Evolutionary conservation across 2,329 filamentous ascomycete genomes (phyloP).

Genomic region (Grosmannia clavigera): DNA sequence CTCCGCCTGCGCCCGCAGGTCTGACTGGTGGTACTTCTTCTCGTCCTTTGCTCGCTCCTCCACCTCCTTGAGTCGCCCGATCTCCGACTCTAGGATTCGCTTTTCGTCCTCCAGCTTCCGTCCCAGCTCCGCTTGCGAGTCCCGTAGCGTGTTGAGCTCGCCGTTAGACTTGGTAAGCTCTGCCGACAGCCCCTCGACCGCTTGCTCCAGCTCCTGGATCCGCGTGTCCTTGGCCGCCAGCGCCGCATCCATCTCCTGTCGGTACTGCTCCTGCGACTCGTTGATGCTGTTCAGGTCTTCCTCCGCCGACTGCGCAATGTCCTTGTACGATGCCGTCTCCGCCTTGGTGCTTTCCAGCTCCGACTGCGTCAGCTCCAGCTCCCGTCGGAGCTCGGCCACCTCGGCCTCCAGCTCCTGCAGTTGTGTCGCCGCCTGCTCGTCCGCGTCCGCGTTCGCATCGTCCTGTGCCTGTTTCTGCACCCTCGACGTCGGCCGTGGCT

Average conservation of each 20-base stretch:
- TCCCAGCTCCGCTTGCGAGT: slow-evolving; percentile 63
- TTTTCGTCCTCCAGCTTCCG: slow-evolving; percentile 73
- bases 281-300: slow-evolving; percentile 73
- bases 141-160: slow-evolving; percentile 68
- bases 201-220: slow-evolving; percentile 71
- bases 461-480: slow-evolving; percentile 24
- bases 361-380: slow-evolving; percentile 66
- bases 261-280: slow-evolving; percentile 72
- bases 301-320: slow-evolving; percentile 75
- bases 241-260: slow-evolving; percentile 68
- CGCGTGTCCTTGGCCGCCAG: slow-evolving; percentile 66
- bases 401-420: slow-evolving; percentile 75
- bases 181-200: slow-evolving; percentile 68
- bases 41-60: slow-evolving; percentile 68
- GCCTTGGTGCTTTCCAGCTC: slow-evolving; percentile 72
- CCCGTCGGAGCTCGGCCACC: slow-evolving; percentile 73
- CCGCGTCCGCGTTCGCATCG: slow-evolving; percentile 24
- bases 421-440: slow-evolving; percentile 33
- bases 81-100: slow-evolving; percentile 62
- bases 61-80: slow-evolving; percentile 71
- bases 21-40: slow-evolving; percentile 75
- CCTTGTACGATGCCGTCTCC: slow-evolving; percentile 78
- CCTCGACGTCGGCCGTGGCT: slow-evolving; percentile 62
- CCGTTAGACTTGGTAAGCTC: slow-evolving; percentile 74
- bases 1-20: slow-evolving; percentile 83